These are phyloP conservation scores for Sporothrix curviconia DNA, from an alignment of 2,329 filamentous ascomycete species.

Conservation along the genomic window DNA sequence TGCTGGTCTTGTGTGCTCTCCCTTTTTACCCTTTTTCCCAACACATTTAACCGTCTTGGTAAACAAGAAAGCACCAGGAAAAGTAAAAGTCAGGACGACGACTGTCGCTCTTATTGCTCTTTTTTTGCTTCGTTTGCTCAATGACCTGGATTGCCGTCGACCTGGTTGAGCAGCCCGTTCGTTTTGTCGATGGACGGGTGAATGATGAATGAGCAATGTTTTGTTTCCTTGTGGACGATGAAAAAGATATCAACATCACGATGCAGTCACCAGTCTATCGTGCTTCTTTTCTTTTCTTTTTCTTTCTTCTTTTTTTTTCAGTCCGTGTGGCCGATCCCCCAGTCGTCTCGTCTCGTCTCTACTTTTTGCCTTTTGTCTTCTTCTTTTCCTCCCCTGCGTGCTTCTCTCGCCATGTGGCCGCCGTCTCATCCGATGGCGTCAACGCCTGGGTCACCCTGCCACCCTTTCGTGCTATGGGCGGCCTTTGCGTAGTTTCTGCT, in stretches of 20 bases:
- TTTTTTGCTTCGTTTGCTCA: neutral
- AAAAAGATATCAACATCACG: neutral
- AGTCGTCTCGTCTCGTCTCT: constrained; percentile 9
- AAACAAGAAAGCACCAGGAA: neutral
- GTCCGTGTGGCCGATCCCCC: constrained; percentile 4
- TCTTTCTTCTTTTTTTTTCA: neutral
- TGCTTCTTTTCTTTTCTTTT: neutral
- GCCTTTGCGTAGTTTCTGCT: no score
- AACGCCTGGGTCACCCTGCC: no score
- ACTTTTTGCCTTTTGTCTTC: neutral
- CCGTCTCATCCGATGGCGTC: no score
- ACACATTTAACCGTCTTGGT: constrained; percentile 9
- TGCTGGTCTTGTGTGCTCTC: neutral
- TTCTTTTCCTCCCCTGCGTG: no score
- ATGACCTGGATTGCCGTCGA: neutral
- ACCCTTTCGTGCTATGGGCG: no score
- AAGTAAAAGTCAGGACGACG: neutral
- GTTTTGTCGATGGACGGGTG: no score
- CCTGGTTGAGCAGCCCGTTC: constrained; percentile 1
- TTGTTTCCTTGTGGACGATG: neutral
- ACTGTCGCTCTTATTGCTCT: neutral
- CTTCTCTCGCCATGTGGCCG: no score
- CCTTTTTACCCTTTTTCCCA: neutral
- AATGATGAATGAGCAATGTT: no score
- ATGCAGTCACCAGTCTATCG: neutral